Percentiles rank a stretch among this genome's conserved stretches.
These are phyloP conservation scores for Neofusicoccum sp. DNA, from an alignment of 2,329 filamentous ascomycete genomes.

Conservation along the genomic window DNA sequence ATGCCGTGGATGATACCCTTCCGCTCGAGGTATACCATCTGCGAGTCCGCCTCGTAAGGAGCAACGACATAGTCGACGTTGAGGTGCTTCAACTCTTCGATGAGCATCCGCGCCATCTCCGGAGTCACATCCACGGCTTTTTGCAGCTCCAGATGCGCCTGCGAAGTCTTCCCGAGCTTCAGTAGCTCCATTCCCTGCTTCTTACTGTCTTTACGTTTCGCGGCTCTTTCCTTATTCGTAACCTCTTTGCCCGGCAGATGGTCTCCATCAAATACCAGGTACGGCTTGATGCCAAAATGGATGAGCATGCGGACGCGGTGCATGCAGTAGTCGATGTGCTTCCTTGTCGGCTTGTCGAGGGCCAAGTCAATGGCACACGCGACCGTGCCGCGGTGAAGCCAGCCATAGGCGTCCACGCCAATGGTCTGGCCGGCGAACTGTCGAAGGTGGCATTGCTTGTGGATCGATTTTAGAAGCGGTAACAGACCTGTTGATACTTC, in stretches of 20 bases:
- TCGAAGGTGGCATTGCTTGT: conserved; percentile 81
- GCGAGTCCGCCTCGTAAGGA: conserved; percentile 96
- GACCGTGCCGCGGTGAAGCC: conserved; percentile 91
- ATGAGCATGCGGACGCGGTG: conserved; percentile 89
- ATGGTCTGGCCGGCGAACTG: conserved; percentile 85
- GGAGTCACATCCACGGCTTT: conserved; percentile 96
- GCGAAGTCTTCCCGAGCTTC: conserved; percentile 73
- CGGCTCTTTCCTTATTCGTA: conserved; percentile 77
- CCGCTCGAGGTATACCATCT: conserved; percentile 89
- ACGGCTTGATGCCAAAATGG: conserved; percentile 91
- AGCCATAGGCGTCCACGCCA: conserved; percentile 96
- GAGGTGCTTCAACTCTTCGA: conserved; percentile 82
- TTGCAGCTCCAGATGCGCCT: conserved; percentile 83
- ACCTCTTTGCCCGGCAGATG: conserved; percentile 88
- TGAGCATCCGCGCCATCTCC: conserved; percentile 87
- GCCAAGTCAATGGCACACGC: conserved; percentile 89
- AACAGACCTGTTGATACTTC: conserved; percentile 65
- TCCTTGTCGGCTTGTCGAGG: conserved; percentile 80
- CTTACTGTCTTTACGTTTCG: conserved; percentile 73
- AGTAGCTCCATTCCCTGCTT: conserved; percentile 74
- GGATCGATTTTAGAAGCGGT: conserved; percentile 92
- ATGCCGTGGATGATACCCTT: conserved; percentile 83
- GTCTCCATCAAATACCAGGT: conserved; percentile 94
- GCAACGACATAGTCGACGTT: conserved; percentile 86
- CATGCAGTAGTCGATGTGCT: conserved; percentile 90